phyloP scores from a whole-genome alignment of 1,139 yeast species.

The Diutina mesorugosa region DNA sequence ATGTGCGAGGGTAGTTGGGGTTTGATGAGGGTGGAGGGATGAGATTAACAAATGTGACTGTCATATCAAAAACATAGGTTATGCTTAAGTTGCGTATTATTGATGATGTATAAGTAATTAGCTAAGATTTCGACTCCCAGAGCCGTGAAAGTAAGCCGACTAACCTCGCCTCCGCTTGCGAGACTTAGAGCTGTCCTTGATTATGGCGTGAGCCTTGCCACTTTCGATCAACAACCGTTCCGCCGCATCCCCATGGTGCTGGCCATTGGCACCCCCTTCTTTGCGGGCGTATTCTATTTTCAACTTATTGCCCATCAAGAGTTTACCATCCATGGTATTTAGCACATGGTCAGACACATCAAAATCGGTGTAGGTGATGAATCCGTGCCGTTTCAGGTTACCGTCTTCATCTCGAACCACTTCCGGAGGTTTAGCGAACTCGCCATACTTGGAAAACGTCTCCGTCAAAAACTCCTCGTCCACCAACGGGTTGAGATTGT shows the following conservation, averaged over 20 bases:
- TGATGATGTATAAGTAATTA: too few relatives aligned
- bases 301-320: conserved; percentile 55
- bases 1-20: too few relatives aligned
- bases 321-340: conserved; percentile 53
- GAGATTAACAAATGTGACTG: too few relatives aligned
- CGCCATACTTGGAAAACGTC: conserved; percentile 65
- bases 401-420: conserved; percentile 41
- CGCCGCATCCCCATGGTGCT: conserved; percentile 64
- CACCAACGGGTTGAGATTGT: conserved; percentile 57
- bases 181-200: background rate
- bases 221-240: conserved; percentile 65
- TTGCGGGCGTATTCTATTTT: conserved; percentile 63
- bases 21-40: too few relatives aligned
- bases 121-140: background rate
- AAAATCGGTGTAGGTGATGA: conserved; percentile 46
- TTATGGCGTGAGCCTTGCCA: conserved; percentile 29
- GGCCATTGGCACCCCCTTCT: conserved; percentile 27
- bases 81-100: background rate
- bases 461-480: conserved; percentile 46
- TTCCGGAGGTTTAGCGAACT: conserved; percentile 36
- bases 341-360: conserved; percentile 65
- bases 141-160: background rate
- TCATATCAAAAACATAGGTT: too few relatives aligned
- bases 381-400: conserved; percentile 51
- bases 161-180: background rate